phyloP scores from a whole-genome alignment of 2,329 filamentous ascomycete genomes.

The Capronia americana region DNA sequence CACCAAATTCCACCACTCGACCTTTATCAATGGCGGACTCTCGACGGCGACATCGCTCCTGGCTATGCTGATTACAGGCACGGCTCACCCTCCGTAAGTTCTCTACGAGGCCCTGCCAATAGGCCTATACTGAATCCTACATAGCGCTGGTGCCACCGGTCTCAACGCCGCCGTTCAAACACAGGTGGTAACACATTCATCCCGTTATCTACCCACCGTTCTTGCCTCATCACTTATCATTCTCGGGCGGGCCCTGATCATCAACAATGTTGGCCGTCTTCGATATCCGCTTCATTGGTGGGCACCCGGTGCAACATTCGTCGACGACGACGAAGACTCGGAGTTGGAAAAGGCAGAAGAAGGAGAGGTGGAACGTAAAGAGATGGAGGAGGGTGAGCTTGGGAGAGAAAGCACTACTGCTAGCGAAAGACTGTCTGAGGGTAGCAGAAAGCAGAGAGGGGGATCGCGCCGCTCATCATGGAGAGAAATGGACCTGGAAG shows the following conservation, averaged over 20 bases:
- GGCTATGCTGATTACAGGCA: constrained; percentile 46
- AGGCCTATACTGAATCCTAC: no score
- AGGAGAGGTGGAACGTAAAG: no score
- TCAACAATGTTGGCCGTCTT: constrained; percentile 45
- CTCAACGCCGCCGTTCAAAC: constrained; percentile 43
- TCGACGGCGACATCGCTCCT: constrained; percentile 45
- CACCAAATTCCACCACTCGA: no score
- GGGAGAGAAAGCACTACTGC: no score
- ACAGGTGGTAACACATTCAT: constrained; percentile 43
- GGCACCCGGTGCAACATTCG: constrained; percentile 29
- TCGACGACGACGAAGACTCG: no score
- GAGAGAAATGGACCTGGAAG: no score
- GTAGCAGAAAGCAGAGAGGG: no score
- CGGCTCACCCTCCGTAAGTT: constrained; percentile 42
- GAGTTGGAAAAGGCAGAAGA: no score
- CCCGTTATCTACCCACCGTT: constrained; percentile 45
- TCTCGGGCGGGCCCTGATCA: constrained; percentile 41
- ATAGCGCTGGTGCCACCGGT: constrained; percentile 44
- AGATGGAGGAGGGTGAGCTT: no score
- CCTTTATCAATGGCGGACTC: neutral
- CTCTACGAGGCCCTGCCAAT: no score
- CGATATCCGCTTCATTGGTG: constrained; percentile 45
- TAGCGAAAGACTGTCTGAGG: no score
- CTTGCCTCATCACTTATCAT: constrained; percentile 44
- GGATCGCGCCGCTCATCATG: no score